A percentile compares a stretch with the other conserved stretches of the same genome.
phyloP scores from a whole-genome alignment of 352 stramenopile genomes.

The Pythium coloratum region DNA sequence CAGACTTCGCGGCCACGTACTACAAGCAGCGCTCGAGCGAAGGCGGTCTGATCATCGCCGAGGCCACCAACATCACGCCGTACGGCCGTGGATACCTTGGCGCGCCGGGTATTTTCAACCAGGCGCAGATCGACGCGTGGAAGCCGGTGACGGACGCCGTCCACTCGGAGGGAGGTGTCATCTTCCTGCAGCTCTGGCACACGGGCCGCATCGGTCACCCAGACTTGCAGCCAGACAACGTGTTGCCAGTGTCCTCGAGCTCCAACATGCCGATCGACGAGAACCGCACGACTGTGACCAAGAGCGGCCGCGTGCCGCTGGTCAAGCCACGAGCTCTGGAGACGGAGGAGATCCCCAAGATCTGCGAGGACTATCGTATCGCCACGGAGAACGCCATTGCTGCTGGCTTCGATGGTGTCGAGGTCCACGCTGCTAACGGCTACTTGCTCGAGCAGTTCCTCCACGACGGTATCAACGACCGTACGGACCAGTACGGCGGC shows the following conservation, averaged over 20 bases:
- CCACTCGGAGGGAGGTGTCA: conserved; percentile 56
- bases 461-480: conserved; percentile 59
- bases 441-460: conserved; percentile 90
- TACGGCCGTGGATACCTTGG: conserved; percentile 23
- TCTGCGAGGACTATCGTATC: conserved; percentile 59
- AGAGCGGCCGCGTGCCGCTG: conserved; percentile 22
- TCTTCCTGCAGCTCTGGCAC: conserved; percentile 78
- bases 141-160: conserved; percentile 48
- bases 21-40: conserved; percentile 36
- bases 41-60: conserved; percentile 43
- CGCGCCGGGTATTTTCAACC: conserved; percentile 38
- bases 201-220: conserved; percentile 52
- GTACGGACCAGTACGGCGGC: conserved; percentile 76
- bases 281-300: background rate
- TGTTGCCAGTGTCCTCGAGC: conserved; percentile 16
- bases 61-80: conserved; percentile 35
- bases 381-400: conserved; percentile 45
- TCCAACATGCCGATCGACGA: conserved; percentile 15
- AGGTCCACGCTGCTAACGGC: conserved; percentile 86
- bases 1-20: conserved; percentile 29
- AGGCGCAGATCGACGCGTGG: conserved; percentile 40
- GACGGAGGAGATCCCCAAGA: conserved; percentile 54
- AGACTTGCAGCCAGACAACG: conserved; percentile 4
- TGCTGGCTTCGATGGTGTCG: conserved; percentile 34
- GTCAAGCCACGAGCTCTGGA: conserved; percentile 52